Base-by-base conservation (phyloP, 2,329 filamentous ascomycete genomes). In the Salinomyces thailandicus region DNA sequence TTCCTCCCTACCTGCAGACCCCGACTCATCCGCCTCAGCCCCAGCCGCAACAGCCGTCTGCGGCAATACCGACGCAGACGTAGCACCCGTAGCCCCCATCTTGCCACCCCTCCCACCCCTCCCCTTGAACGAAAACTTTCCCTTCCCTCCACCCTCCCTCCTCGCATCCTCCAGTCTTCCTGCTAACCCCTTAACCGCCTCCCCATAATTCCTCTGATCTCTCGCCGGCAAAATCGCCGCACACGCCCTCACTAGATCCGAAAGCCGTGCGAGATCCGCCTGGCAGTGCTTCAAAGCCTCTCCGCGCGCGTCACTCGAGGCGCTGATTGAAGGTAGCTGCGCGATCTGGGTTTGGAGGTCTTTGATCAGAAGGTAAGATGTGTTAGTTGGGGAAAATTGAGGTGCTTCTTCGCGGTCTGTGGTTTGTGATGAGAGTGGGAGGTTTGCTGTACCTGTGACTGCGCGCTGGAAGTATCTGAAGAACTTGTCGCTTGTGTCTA, bases 71-170 rank as follows among this genome's bases (percentile, higher is more conserved):
- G n/a, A n/a, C n/a, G n/a, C n/a, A n/a, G n/a, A n/a, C n/a, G n/a
- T n/a, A n/a, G n/a, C n/a, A n/a, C n/a, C n/a, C n/a, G n/a, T n/a
- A n/a, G n/a, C n/a, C n/a, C n/a, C n/a, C n/a, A n/a, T n/a, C n/a
- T n/a, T n/a, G n/a, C n/a, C n/a, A n/a, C n/a, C n/a, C n/a, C n/a
- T n/a, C n/a, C n/a, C n/a, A n/a, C n/a, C n/a, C n/a, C n/a, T n/a
- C n/a, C n/a, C n/a, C 54, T 79, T 93, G 68, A 95, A 95, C 36
- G 81, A 75, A 62, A 95, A 95, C 43, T 85, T 85, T 8, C 78
- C 74, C 48, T 80, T 82, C 5, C 86, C 85, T 0, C 76, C 75
- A 36, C 85, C 72, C 15, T 71, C 73, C 26, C 75, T 71, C 12
- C 79, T 74, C 5, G 76, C 78, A 40, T 79, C 73, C 49, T 82